A percentile compares a stretch with the other conserved stretches of the same genome.
Evolutionary conservation across 2,329 filamentous ascomycete species (phyloP).

Genomic region (Emericellopsis cladophorae): DNA sequence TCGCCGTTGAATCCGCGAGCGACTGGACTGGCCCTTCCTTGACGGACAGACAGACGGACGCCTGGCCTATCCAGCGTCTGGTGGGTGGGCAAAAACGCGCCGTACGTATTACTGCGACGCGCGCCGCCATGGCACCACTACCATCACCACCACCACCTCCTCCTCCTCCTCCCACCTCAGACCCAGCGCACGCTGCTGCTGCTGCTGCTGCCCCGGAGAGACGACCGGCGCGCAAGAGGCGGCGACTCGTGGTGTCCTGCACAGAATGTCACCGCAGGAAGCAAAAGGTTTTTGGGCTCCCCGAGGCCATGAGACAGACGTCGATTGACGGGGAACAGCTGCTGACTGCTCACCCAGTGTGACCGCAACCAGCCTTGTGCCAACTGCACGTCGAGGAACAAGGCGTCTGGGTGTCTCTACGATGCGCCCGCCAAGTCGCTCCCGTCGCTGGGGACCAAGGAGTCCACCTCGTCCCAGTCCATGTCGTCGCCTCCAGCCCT

Average conservation of each 20-base stretch:
- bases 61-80: too few species aligned
- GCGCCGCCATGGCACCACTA: too few species aligned
- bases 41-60: too few species aligned
- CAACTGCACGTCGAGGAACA: conserved; percentile 45
- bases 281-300: conserved; percentile 32
- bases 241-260: conserved; percentile 49
- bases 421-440: conserved; percentile 19
- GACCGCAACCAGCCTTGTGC: conserved; percentile 46
- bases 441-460: too few species aligned
- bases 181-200: background rate
- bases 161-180: too few species aligned
- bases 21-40: too few species aligned
- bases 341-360: conserved; percentile 25
- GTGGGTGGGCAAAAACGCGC: too few species aligned
- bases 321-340: too few species aligned
- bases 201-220: background rate
- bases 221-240: conserved; percentile 29
- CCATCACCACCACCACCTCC: too few species aligned
- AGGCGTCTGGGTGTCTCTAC: conserved; percentile 42
- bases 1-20: too few species aligned
- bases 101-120: too few species aligned
- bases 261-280: conserved; percentile 53
- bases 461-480: background rate
- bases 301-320: background rate
- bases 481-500: background rate